These are phyloP conservation scores for Metarhizium robertsii DNA, from an alignment of 2,329 filamentous ascomycete species.

Conservation along the genomic window DNA sequence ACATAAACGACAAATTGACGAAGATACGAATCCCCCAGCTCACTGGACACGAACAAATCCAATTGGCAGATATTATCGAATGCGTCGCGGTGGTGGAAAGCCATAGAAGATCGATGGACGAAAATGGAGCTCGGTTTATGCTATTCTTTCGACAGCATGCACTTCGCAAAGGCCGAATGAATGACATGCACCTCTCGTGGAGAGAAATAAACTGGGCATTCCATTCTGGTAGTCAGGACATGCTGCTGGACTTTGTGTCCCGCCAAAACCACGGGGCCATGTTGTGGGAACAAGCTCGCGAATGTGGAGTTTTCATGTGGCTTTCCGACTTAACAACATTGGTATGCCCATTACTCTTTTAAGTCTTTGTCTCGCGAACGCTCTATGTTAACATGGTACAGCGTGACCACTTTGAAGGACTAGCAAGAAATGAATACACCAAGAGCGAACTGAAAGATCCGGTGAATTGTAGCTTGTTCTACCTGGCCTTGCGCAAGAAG, in stretches of 20 bases:
- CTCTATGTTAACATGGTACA: slow-evolving; percentile 11
- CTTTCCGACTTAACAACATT: slow-evolving; percentile 67
- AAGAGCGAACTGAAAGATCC: slow-evolving; percentile 82
- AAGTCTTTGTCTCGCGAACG: neutral
- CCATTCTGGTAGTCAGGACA: slow-evolving; percentile 79
- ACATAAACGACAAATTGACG: slow-evolving; percentile 69
- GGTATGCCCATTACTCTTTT: slow-evolving; percentile 39
- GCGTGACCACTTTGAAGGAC: slow-evolving; percentile 68
- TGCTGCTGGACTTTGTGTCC: slow-evolving; percentile 74
- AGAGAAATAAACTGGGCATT: slow-evolving; percentile 81
- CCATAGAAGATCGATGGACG: slow-evolving; percentile 80
- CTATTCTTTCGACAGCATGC: slow-evolving; percentile 79
- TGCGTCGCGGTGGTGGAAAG: slow-evolving; percentile 77
- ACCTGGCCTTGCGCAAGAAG: slow-evolving; percentile 86
- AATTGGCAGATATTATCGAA: slow-evolving; percentile 74
- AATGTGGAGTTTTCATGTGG: slow-evolving; percentile 94
- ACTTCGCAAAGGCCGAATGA: slow-evolving; percentile 55
- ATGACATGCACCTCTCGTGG: slow-evolving; percentile 60
- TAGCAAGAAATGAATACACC: slow-evolving; percentile 90
- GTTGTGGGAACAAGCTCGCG: slow-evolving; percentile 75
- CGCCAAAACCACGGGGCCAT: slow-evolving; percentile 71
- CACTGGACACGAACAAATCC: slow-evolving; percentile 78
- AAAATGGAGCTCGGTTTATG: slow-evolving; percentile 80
- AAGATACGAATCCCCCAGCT: slow-evolving; percentile 68
- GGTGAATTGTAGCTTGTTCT: slow-evolving; percentile 82